These are phyloP conservation scores for Aegle marmelos DNA, from an alignment of 345 rosid genomes.

Conservation along the genomic window DNA sequence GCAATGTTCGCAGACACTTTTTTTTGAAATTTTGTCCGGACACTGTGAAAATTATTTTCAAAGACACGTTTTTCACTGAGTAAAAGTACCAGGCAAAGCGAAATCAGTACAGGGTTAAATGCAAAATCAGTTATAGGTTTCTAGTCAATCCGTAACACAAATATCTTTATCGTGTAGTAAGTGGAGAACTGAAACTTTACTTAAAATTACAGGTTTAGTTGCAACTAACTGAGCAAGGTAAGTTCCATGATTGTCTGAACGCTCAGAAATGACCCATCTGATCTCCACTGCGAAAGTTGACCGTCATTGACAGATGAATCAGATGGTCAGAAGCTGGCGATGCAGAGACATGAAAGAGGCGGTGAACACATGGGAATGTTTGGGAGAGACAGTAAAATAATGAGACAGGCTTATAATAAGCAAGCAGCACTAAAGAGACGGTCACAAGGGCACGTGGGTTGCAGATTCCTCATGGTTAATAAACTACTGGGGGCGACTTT, in stretches of 20 bases:
- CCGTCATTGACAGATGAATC: background rate
- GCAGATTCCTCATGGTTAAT: slow-evolving; percentile 36
- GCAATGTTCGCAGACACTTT: too few species aligned
- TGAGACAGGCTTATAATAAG: slow-evolving; percentile 17
- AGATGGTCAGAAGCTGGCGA: background rate
- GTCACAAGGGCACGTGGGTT: slow-evolving; percentile 62
- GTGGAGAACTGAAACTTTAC: background rate
- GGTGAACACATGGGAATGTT: slow-evolving; percentile 14
- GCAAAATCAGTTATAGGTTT: too few species aligned
- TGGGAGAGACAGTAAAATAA: background rate
- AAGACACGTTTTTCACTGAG: too few species aligned
- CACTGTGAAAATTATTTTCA: too few species aligned
- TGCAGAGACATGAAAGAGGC: background rate
- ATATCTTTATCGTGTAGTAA: background rate
- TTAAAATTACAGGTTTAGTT: background rate
- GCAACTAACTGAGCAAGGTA: background rate
- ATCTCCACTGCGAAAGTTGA: background rate
- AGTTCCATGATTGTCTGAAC: background rate
- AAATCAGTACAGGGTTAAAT: too few species aligned
- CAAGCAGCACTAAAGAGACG: slow-evolving; percentile 19
- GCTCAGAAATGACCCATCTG: background rate
- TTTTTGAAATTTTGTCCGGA: too few species aligned
- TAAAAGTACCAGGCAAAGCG: too few species aligned
- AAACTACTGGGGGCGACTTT: slow-evolving; percentile 58
- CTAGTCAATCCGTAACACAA: background rate